phyloP scores from a whole-genome alignment of 352 stramenopile genomes.

The Aphanomyces euteiches region DNA sequence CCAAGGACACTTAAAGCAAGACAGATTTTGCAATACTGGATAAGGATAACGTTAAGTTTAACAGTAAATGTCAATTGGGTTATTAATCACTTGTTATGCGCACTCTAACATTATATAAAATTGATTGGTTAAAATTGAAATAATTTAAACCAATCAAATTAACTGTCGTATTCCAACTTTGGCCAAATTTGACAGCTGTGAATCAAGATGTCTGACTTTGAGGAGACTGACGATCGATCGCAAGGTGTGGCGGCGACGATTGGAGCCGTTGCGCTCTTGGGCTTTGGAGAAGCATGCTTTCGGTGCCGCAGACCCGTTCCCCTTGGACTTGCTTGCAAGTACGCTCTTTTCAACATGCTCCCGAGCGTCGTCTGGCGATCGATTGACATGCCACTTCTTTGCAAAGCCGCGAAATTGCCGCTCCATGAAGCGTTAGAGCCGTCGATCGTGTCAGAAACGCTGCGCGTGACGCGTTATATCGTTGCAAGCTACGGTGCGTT shows the following conservation, averaged over 20 bases:
- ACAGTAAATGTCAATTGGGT: too few species aligned
- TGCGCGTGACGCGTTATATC: slow-evolving; percentile 48
- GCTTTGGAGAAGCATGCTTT: slow-evolving; percentile 64
- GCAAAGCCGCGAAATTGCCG: background rate
- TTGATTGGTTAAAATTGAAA: too few species aligned
- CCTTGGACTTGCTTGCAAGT: slow-evolving; percentile 56
- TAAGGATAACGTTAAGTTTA: too few species aligned
- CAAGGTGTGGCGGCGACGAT: background rate
- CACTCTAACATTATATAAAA: too few species aligned
- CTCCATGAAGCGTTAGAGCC: slow-evolving; percentile 29
- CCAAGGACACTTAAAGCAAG: too few species aligned
- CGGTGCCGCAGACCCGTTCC: slow-evolving; percentile 58
- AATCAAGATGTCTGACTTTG: slow-evolving; percentile 4
- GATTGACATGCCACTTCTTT: slow-evolving; percentile 30
- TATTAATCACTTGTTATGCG: too few species aligned
- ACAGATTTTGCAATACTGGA: too few species aligned
- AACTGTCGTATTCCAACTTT: too few species aligned
- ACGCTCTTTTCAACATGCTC: slow-evolving; percentile 54
- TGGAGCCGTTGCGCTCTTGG: slow-evolving; percentile 30
- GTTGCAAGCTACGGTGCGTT: slow-evolving; percentile 61
- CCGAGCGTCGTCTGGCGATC: slow-evolving; percentile 63
- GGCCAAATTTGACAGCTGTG: too few species aligned
- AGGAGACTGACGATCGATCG: background rate
- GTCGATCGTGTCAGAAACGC: slow-evolving; percentile 44
- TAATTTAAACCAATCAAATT: too few species aligned